These are phyloP conservation scores for Spergularia azorica DNA, from an alignment of 179 eudicot species.

Conservation along the genomic window DNA sequence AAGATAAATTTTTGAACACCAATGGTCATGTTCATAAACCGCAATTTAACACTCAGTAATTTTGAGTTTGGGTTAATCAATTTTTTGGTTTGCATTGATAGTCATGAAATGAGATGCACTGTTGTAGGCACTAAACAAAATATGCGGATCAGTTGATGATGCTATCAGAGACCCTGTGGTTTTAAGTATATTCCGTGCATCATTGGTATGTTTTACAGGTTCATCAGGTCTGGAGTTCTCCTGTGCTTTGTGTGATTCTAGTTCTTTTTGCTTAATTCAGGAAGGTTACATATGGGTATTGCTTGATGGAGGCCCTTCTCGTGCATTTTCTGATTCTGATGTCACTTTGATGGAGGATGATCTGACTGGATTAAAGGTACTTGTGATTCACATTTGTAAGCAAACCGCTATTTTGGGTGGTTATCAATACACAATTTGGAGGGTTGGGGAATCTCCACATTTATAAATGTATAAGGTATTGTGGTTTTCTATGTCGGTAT, in stretches of 20 bases:
- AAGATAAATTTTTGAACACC: neutral
- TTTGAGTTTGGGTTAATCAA: neutral
- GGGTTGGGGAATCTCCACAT: neutral
- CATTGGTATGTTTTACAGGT: conserved; percentile 52
- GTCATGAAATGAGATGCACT: conserved; percentile 22
- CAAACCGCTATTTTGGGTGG: neutral
- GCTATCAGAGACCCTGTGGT: conserved; percentile 66
- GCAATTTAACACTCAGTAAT: too few relatives aligned
- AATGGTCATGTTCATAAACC: too few relatives aligned
- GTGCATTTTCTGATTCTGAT: conserved; percentile 81
- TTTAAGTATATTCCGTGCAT: conserved; percentile 72
- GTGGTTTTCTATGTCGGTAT: too few relatives aligned
- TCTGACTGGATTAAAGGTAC: conserved; percentile 65
- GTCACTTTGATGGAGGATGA: conserved; percentile 74
- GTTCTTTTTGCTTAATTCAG: conserved; percentile 40
- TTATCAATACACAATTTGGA: neutral
- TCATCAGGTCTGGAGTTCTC: conserved; percentile 6
- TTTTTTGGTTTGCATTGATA: conserved; percentile 8
- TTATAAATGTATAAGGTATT: neutral
- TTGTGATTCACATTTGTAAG: neutral
- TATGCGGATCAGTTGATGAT: conserved; percentile 67
- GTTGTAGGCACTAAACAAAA: conserved; percentile 65
- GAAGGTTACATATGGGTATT: conserved; percentile 90
- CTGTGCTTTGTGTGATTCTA: conserved; percentile 19
- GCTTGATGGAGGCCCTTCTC: conserved; percentile 94